phyloP scores from a whole-genome alignment of 306 rosid species.

The Acacia melanoxylon region DNA sequence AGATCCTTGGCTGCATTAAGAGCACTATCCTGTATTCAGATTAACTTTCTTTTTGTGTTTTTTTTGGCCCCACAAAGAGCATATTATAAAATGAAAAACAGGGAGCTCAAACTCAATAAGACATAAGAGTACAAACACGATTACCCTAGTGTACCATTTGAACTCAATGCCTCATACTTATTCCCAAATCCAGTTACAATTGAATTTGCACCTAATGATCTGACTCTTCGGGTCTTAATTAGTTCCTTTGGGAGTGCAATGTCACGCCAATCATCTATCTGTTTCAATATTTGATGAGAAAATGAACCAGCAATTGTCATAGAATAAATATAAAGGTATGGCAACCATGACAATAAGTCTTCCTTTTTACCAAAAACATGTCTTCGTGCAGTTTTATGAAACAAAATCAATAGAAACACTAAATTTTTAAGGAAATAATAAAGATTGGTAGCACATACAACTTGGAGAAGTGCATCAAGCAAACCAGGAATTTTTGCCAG shows the following conservation, averaged over 20 bases:
- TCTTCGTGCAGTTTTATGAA: slow-evolving; percentile 2
- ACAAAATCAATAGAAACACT: slow-evolving; percentile 8
- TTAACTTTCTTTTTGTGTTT: slow-evolving; percentile 5
- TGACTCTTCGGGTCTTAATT: slow-evolving; percentile 56
- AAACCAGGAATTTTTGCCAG: slow-evolving; percentile 86
- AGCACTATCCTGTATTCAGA: slow-evolving; percentile 38
- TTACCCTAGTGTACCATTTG: slow-evolving; percentile 70
- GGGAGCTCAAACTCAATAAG: slow-evolving; percentile 19
- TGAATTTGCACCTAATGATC: slow-evolving; percentile 76
- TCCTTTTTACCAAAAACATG: neutral
- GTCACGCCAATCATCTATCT: slow-evolving; percentile 99
- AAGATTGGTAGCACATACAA: slow-evolving; percentile 58
- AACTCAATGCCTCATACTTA: slow-evolving; percentile 65
- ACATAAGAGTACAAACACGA: slow-evolving; percentile 10
- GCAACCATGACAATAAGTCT: neutral
- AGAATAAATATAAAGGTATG: neutral
- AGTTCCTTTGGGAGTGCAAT: slow-evolving; percentile 79
- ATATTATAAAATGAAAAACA: slow-evolving; percentile 11
- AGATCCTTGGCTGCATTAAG: slow-evolving; percentile 54
- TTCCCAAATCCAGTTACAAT: slow-evolving; percentile 84
- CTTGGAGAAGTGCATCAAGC: slow-evolving; percentile 97
- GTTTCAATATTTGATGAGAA: slow-evolving; percentile 28
- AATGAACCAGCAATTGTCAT: neutral
- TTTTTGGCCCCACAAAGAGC: slow-evolving; percentile 9
- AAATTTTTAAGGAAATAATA: neutral